Percentiles rank a stretch among this genome's conserved stretches.
These are phyloP conservation scores for Microbotryum silenes-acaulis DNA, from an alignment of 1,284 basidiomycete species.

Conservation along the genomic window DNA sequence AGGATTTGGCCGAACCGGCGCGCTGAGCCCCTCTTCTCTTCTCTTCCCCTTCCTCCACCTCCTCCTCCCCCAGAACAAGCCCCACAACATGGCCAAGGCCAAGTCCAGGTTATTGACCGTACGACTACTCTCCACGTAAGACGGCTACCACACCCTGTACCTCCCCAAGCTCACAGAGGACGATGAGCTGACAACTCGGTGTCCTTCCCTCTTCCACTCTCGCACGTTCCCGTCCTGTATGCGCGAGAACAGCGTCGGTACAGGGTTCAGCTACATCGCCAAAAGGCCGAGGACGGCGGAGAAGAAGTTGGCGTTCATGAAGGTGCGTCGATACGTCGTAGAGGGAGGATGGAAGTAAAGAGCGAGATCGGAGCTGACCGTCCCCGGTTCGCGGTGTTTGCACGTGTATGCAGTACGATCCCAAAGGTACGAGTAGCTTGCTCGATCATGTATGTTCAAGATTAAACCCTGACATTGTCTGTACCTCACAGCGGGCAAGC, in stretches of 20 bases:
- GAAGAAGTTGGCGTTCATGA: constrained; percentile 33
- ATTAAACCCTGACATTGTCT: not conserved
- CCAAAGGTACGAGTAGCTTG: constrained; percentile 16
- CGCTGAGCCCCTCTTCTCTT: not conserved
- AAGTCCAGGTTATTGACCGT: constrained; percentile 26
- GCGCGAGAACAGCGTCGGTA: constrained; percentile 10
- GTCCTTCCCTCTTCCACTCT: not conserved
- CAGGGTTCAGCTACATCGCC: constrained; percentile 30
- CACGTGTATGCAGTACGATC: constrained; percentile 18
- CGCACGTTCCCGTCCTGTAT: not conserved
- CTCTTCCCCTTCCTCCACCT: not conserved
- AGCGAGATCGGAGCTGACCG: too few relatives aligned
- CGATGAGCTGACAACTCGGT: constrained; percentile 1
- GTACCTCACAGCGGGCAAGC: constrained; percentile 18
- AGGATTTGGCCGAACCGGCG: too few relatives aligned
- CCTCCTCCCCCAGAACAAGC: not conserved
- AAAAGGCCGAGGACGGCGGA: constrained; percentile 29
- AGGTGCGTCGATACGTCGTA: constrained; percentile 10
- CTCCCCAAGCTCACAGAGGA: too few relatives aligned
- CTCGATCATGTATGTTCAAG: not conserved
- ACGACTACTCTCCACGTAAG: constrained; percentile 27
- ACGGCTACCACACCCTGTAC: too few relatives aligned
- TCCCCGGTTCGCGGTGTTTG: too few relatives aligned
- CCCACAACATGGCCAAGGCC: constrained; percentile 24
- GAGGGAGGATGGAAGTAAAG: not conserved